Evolutionary conservation across 2,329 filamentous ascomycete species (phyloP), one percentile per base, ranked within the genome.

Genomic region (Fusarium liriodendri): DNA sequence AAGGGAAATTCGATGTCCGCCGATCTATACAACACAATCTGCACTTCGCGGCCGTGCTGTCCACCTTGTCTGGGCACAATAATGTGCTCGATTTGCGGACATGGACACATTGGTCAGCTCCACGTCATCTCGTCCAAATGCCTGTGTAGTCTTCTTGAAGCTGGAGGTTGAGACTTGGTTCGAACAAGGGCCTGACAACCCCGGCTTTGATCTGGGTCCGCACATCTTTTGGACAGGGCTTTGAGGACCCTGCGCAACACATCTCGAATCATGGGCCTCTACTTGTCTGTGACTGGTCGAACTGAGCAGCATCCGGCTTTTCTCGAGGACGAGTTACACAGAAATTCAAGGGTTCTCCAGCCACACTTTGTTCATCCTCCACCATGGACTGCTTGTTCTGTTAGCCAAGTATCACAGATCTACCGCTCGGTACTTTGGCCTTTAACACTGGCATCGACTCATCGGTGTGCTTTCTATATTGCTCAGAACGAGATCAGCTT

Each of bases 191-290:
- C 13, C 50, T n/a, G 42, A 64, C 20, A 45, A 27, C 27, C 60
- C 32, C 55, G 11, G 29, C 16, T 47, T 40, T 9, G 35, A 69
- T 64, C 62, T 63, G 9, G 54, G 25, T 61, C 29, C 45, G 52
- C 62, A 50, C 47, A 29, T 35, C 25, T 27, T 47, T 29, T 25
- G 20, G 32, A 55, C 47, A 14, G n/a, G 13, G 18, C 47, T 63
- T 63, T 18, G 35, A 27, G 29, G 32, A 6, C 45, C n/a, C 47
- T 55, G 61, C 25, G 25, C 25, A 25, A 29, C 61, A 42, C 37
- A 32, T 42, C 37, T 62, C 38, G 35, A 38, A 58, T 58, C 71
- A 72, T 74, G 71, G 72, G 62, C 71, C 29, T 55, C 50, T 74
- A 18, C 58, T 74, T 38, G 27, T 22, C 27, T 66, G 47, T 71